Evolutionary conservation across 805 yeast species (phyloP).

Genomic region (Komagataella kurtzmanii): DNA sequence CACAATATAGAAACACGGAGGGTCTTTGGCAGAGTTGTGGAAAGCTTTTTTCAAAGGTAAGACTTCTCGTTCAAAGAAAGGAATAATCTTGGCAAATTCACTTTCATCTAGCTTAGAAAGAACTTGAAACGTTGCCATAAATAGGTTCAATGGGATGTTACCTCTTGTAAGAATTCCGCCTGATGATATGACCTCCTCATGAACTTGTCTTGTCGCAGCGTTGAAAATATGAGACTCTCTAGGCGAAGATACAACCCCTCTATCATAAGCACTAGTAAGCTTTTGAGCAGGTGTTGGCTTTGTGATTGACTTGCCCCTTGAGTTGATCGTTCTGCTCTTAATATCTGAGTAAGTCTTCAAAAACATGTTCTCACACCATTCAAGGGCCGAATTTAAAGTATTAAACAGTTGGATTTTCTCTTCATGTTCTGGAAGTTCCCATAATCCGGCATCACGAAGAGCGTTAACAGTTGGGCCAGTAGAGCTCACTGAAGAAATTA

Average conservation of each 20-base stretch:
- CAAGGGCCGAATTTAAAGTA: constrained; percentile 77
- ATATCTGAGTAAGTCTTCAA: constrained; percentile 44
- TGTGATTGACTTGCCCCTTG: neutral
- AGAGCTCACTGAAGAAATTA: constrained; percentile 60
- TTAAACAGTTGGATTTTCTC: constrained; percentile 50
- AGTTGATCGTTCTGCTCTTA: constrained; percentile 1
- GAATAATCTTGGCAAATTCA: constrained; percentile 56
- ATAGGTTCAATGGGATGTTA: constrained; percentile 28
- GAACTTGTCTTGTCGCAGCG: constrained; percentile 33
- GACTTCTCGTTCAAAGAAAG: constrained; percentile 37
- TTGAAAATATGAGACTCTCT: constrained; percentile 36
- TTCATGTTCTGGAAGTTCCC: constrained; percentile 35
- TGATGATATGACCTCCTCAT: constrained; percentile 20
- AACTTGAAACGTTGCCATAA: constrained; percentile 54
- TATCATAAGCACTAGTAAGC: neutral
- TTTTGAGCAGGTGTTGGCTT: neutral
- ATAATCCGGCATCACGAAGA: constrained; percentile 71
- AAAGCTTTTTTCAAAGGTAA: constrained; percentile 30
- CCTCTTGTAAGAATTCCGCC: constrained; percentile 1
- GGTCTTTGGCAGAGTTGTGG: constrained; percentile 29
- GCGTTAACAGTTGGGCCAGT: constrained; percentile 56
- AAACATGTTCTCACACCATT: constrained; percentile 94
- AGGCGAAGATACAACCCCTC: constrained; percentile 23
- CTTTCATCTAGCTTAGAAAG: constrained; percentile 31
- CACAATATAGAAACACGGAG: constrained; percentile 42